Base-by-base conservation (phyloP, 495 filamentous ascomycete genomes). In the Geoglossum glabrum region DNA sequence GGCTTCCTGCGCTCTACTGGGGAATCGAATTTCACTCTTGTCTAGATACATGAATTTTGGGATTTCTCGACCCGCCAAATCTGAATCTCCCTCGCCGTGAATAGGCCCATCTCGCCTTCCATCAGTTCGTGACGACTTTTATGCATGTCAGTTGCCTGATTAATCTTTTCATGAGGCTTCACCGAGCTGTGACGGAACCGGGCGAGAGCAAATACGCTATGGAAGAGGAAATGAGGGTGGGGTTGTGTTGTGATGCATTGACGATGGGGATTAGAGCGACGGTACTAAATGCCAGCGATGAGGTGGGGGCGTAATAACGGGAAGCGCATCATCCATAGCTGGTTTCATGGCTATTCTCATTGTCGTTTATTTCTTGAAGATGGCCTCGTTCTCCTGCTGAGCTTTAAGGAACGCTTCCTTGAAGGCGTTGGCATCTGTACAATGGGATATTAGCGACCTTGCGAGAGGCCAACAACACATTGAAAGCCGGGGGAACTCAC, bases 401-500 rank as follows among this genome's bases (percentile, higher is more conserved):
- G 93, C 93, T 73, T 92, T 93, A 74, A 96, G 81, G 75, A 97
- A 99, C 59, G 90, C 85, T 49, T 97, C 90, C 77, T 95, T 95
- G 81, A 99, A 99, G 54, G 79, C 73, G 70, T 97, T 95, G 74
- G 93, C 93, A 67, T 97, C 88, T 95, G 61, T 56, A 2, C 64
- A 56, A n/a, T 9, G 31, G 55, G 55, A 60, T 55, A 63, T 71
- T 62, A 72, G 61, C 36, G 50, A 47, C n/a, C n/a, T 45, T 19
- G n/a, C 8, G 7, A 57, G 57, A 52, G 17, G 33, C 46, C 15
- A 11, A 54, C n/a, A n/a, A 2, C 17, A 61, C 65, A 60, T 61
- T 21, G 50, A 59, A 11, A 27, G 33, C 28, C 17, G 3, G 11
- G 13, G 10, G 40, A 45, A 75, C 86, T 77, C 78, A 93, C 88